Conservation (phyloP, 345 rosid genomes). For the Rhodomyrtus tomentosa region DNA sequence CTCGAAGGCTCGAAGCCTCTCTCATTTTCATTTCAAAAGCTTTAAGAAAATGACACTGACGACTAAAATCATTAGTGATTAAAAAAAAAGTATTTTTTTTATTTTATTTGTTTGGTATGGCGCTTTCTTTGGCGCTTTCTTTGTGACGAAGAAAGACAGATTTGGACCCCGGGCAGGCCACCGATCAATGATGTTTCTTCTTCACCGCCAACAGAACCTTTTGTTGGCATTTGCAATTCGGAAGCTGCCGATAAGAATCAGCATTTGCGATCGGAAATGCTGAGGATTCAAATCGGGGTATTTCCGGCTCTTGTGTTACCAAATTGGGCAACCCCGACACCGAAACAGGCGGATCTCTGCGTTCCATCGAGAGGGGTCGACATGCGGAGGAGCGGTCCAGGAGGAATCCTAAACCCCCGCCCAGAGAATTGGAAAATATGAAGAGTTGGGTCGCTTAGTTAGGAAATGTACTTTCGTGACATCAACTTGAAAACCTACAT, state of each 20-base stretch:
- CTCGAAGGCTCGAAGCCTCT: not conserved
- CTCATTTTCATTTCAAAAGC: not conserved
- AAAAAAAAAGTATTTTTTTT: not conserved
- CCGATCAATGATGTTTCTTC: not conserved
- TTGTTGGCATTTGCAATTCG: not conserved
- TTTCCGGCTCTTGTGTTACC: not conserved
- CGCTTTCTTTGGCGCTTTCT: not conserved
- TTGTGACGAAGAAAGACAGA: not conserved
- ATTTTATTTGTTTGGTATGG: not conserved
- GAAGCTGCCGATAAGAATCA: not conserved
- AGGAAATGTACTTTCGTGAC: not conserved
- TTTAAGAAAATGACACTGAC: not conserved
- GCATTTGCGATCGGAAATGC: not conserved
- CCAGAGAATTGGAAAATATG: not conserved
- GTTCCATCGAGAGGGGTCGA: not conserved
- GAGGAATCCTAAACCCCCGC: not conserved
- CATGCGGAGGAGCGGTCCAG: not conserved
- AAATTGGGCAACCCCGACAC: not conserved
- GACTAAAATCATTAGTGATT: not conserved
- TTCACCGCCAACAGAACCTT: not conserved
- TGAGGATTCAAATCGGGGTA: not conserved
- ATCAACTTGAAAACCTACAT: not conserved
- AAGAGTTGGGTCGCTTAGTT: not conserved
- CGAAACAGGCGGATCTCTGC: not conserved
- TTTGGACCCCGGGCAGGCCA: not conserved